Conservation (phyloP, 164 flowering plant species). For the Buxus sempervirens region DNA sequence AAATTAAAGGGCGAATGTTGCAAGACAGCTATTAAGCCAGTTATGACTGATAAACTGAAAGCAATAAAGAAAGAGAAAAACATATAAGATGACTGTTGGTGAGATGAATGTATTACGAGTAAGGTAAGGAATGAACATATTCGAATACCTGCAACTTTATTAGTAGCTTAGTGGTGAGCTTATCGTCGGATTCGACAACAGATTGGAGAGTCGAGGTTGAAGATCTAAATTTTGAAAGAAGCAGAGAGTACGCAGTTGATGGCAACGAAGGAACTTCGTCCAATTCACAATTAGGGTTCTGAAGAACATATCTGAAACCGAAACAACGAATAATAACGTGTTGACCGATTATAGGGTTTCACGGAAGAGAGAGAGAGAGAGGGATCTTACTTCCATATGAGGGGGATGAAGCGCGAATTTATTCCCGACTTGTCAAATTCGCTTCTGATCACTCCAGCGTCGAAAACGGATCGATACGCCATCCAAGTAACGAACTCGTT, state of each 20-base stretch:
- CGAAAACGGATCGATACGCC: conserved; percentile 65
- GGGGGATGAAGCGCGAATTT: conserved; percentile 54
- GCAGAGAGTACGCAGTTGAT: conserved; percentile 53
- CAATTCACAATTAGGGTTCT: conserved; percentile 61
- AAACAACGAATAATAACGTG: no score
- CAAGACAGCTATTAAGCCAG: no score
- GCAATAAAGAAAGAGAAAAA: no score
- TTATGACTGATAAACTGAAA: no score
- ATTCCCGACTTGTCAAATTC: conserved; percentile 66
- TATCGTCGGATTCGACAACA: conserved; percentile 55
- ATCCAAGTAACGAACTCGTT: no score
- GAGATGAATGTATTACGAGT: no score
- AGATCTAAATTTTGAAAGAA: conserved; percentile 46
- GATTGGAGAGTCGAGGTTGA: conserved; percentile 58
- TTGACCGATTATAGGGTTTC: not conserved
- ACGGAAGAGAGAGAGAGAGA: conserved; percentile 10
- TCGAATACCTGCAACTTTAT: conserved; percentile 63
- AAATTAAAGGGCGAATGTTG: no score
- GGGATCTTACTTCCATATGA: conserved; percentile 68
- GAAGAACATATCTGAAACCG: conserved; percentile 46
- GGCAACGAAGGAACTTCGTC: conserved; percentile 77
- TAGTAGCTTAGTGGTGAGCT: conserved; percentile 88
- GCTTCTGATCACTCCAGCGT: conserved; percentile 41
- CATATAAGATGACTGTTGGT: no score
- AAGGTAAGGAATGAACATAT: not conserved